Evolutionary conservation across 2,329 filamentous ascomycete genomes (phyloP).

Genomic region (Trichothecium sympodiale): DNA sequence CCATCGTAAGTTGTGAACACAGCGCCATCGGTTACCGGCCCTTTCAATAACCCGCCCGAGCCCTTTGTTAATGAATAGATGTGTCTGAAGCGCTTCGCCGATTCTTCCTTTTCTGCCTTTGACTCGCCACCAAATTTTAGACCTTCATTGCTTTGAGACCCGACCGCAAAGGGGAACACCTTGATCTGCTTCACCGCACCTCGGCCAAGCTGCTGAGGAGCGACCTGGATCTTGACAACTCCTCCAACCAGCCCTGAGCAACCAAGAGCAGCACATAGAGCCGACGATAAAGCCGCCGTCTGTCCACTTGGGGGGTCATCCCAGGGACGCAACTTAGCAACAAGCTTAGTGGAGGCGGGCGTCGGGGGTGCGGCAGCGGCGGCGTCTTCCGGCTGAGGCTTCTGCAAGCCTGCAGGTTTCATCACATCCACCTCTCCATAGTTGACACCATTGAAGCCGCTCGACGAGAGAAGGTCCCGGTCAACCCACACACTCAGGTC

Average conservation of each 20-base stretch:
- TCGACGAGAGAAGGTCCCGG: slow-evolving; percentile 59
- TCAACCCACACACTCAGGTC: slow-evolving; percentile 77
- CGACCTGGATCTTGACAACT: slow-evolving; percentile 77
- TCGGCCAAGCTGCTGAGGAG: slow-evolving; percentile 58
- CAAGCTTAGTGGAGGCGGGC: slow-evolving; percentile 43
- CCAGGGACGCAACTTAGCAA: slow-evolving; percentile 71
- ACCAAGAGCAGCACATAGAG: slow-evolving; percentile 64
- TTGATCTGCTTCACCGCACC: slow-evolving; percentile 57
- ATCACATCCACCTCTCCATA: slow-evolving; percentile 83
- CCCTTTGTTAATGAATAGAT: slow-evolving; percentile 49
- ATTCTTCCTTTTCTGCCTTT: slow-evolving; percentile 70
- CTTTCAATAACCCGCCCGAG: slow-evolving; percentile 57
- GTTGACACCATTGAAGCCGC: slow-evolving; percentile 62
- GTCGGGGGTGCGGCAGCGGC: slow-evolving; percentile 33
- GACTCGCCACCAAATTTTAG: slow-evolving; percentile 84
- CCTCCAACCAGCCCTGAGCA: slow-evolving; percentile 69
- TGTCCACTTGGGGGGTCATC: slow-evolving; percentile 75
- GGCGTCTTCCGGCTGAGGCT: slow-evolving; percentile 57
- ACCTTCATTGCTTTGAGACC: slow-evolving; percentile 47
- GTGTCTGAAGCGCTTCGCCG: slow-evolving; percentile 57
- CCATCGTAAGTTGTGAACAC: slow-evolving; percentile 51
- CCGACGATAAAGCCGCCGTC: slow-evolving; percentile 67
- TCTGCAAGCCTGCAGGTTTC: slow-evolving; percentile 66
- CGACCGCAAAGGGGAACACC: slow-evolving; percentile 65
- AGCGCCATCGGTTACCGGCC: slow-evolving; percentile 83